Evolutionary conservation across 331 rosid genomes (phyloP).

Genomic region (Rosa hybrid): DNA sequence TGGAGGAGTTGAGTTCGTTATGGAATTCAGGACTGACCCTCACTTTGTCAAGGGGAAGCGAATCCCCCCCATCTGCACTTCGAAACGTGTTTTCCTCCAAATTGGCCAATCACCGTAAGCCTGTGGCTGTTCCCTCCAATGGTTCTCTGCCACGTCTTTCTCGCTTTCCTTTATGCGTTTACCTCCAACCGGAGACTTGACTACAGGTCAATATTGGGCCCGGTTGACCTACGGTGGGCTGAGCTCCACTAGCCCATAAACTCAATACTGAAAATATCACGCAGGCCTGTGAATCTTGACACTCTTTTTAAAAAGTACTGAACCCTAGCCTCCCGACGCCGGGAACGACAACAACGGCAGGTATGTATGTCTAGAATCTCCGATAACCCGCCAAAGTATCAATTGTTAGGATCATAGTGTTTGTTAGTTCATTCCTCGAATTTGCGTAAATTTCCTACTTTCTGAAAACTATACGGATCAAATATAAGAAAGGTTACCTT

Average conservation of each 20-base stretch:
- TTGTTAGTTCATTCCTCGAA: too few species aligned
- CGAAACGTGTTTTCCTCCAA: constrained; percentile 60
- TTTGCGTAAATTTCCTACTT: too few species aligned
- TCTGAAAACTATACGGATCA: too few species aligned
- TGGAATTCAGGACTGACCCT: neutral
- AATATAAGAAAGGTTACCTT: too few species aligned
- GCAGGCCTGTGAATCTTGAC: too few species aligned
- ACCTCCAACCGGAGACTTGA: neutral
- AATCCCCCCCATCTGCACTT: neutral
- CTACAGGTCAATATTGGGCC: neutral
- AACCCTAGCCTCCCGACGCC: too few species aligned
- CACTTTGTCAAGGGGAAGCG: neutral
- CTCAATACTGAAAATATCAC: too few species aligned
- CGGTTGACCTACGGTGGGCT: neutral
- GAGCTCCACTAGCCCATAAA: too few species aligned
- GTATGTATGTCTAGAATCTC: too few species aligned
- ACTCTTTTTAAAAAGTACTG: too few species aligned
- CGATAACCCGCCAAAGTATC: too few species aligned
- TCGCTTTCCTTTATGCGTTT: neutral
- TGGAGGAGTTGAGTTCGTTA: neutral
- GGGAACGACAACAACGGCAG: neutral
- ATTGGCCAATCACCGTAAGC: constrained; percentile 54
- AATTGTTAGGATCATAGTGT: neutral
- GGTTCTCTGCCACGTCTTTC: constrained; percentile 35
- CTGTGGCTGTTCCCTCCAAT: constrained; percentile 45